These are phyloP conservation scores for Mortierella sp. DNA, from an alignment of 371 early-diverging fungal genomes.

Conservation along the genomic window DNA sequence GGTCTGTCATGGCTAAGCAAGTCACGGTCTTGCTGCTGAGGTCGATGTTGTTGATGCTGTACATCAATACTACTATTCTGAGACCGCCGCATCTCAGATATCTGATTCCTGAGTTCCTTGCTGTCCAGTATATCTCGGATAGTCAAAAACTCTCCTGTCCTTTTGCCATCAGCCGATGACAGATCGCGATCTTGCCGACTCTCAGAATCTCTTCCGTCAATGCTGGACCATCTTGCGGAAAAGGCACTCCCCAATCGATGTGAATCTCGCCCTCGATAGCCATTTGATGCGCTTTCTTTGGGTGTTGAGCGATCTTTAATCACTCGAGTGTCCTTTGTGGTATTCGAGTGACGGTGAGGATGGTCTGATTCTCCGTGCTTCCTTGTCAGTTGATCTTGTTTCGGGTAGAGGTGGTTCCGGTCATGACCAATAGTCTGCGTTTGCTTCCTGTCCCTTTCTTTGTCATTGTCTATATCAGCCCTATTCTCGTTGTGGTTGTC, in stretches of 20 bases:
- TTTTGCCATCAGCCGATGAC: neutral
- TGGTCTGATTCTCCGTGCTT: neutral
- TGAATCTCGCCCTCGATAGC: neutral
- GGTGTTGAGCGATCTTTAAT: constrained; percentile 1
- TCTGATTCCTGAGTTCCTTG: constrained; percentile 29
- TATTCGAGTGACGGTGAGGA: neutral
- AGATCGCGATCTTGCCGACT: neutral
- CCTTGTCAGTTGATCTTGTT: neutral
- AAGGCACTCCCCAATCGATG: constrained; percentile 10
- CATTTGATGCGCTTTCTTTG: neutral
- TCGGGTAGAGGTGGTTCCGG: neutral
- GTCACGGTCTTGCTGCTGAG: neutral
- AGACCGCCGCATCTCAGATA: constrained; percentile 30
- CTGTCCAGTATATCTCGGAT: constrained; percentile 45
- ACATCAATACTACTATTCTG: constrained; percentile 17
- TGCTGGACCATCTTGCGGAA: constrained; percentile 1
- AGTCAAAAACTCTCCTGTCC: constrained; percentile 21
- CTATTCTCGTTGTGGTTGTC: neutral
- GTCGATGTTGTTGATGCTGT: constrained; percentile 4
- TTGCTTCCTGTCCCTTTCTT: neutral
- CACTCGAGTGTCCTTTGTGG: neutral
- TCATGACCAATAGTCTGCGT: neutral
- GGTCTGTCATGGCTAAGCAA: neutral
- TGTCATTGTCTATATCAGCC: neutral
- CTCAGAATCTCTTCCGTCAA: neutral